These are phyloP conservation scores for Oryza longistaminata DNA, from an alignment of 176 grass and related monocot genomes.

Conservation along the genomic window DNA sequence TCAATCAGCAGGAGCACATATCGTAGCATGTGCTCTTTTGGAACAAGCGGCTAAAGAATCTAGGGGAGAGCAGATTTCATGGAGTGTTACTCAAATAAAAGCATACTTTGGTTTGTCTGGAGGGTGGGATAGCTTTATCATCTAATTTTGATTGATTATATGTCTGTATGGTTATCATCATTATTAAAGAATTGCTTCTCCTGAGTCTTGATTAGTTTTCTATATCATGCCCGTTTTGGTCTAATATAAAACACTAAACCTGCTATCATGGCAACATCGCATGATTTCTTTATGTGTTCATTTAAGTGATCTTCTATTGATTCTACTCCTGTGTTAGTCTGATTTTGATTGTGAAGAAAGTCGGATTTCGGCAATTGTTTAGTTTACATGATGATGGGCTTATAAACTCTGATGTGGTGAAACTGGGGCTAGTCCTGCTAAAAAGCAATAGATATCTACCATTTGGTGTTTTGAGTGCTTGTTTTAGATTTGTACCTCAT, in stretches of 20 bases:
- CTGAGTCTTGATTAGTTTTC: neutral
- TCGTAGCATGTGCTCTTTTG: slow-evolving; percentile 71
- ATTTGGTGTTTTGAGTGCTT: neutral
- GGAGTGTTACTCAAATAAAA: slow-evolving; percentile 85
- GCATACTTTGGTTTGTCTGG: slow-evolving; percentile 89
- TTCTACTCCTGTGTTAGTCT: neutral
- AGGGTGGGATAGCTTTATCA: slow-evolving; percentile 34
- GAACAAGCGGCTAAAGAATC: slow-evolving; percentile 75
- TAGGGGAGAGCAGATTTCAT: slow-evolving; percentile 58
- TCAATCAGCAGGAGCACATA: slow-evolving; percentile 96
- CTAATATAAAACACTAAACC: neutral
- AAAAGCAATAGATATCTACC: neutral
- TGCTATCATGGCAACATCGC: neutral
- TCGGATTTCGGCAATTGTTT: neutral
- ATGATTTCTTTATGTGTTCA: neutral
- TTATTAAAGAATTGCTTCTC: neutral
- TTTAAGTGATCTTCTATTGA: neutral
- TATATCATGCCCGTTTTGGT: neutral
- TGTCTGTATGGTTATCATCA: neutral
- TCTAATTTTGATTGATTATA: neutral
- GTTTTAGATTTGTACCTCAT: neutral
- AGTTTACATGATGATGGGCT: neutral
- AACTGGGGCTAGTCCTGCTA: neutral
- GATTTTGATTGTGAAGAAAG: neutral
- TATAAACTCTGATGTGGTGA: neutral